Base-by-base conservation (phyloP, 1,284 basidiomycete species). In the Ceratobasidium sp. region DNA sequence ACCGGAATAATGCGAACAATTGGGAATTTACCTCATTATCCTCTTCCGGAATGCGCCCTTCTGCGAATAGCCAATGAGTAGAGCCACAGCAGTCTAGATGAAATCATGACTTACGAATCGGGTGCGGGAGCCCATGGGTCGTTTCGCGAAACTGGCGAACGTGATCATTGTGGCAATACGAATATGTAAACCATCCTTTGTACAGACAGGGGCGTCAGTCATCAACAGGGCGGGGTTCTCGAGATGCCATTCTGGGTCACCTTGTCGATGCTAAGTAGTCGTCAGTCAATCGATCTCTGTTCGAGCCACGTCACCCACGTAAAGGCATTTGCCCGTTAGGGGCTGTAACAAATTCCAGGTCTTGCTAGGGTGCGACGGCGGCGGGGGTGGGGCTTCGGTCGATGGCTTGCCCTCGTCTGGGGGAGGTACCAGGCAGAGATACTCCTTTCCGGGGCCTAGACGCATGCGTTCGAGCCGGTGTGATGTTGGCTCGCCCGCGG, bases 111-210 rank as follows among this genome's bases (percentile, higher is more conserved):
- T 34, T 79, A 89, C 90, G 89, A 79, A 87, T 81, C 73, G 84
- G 82, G 74, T 87, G 86, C 64, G 86, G 82, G 73, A 87, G 87
- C 64, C 85, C 73, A 73, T 81, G 82, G 65, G 78, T 73, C 69
- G 84, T 81, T 79, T 93, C 92, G 76, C 90, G 89, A 82, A 96
- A 96, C 80, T 96, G 94, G 69, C 93, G 87, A 72, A 94, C 91
- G 79, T 93, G 87, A 70, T 87, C 85, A 79, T 92, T 91, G 80
- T 95, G 94, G 81, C 94, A 96, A 80, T 96, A 96, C 70, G 92
- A 90, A 79, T 96, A 97, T 47, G 94, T 97, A 81, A 96, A 97
- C 95, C 95, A 98, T 43, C 89, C 78, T 70, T 80, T 65, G 65
- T 68, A 45, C 43, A 47, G 42, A 32, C 43, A 58, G 58, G 69